Base-by-base conservation (phyloP, 805 yeast species). In the Saturnispora diversa region DNA sequence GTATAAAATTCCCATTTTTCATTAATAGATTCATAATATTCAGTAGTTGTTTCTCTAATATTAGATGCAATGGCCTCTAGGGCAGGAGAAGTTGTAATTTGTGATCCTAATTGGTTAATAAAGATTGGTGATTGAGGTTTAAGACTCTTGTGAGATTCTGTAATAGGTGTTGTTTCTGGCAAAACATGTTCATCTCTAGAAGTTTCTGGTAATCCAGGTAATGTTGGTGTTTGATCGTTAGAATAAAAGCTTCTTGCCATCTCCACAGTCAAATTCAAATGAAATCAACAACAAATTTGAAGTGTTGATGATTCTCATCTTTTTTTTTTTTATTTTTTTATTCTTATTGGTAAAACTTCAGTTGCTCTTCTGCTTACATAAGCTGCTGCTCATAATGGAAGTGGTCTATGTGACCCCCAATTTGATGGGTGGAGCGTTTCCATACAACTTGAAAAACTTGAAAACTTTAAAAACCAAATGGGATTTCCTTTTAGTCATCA, bases 1-100 rank as follows among this genome's bases (percentile, higher is more conserved):
- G 58, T 62, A 44, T 68, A 71, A 11, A 74, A 72, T 7, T 55
- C 63, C 27, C 63, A 49, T 52, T 74, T 79, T 19, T 75, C 74
- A 13, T 52, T 60, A 19, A 53, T 40, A 2, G 64, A 40, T 2
- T 67, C 59, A 12, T 64, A 50, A 41, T 68, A 65, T 9, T 64
- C 61, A 27, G 65, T 59, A 2, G 69, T 42, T 43, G 50, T 64
- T 23, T 56, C 47, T 49, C 82, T 62, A 11, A 65, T 53, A 13
- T 57, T 44, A 44, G 66, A 65, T 36, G 69, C 48, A 42, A 64
- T 65, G 11, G 59, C 51, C 46, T 75, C 77, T 41, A 75, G 59
- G 37, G 58, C 55, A 29, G 75, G 72, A 10, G 71, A 58, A 10
- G 75, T 56, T 43, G 76, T 60, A 43, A 75, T 65, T n/a, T 68